These are phyloP conservation scores for Luffa acutangula DNA, from an alignment of 306 rosid genomes.

Conservation along the genomic window DNA sequence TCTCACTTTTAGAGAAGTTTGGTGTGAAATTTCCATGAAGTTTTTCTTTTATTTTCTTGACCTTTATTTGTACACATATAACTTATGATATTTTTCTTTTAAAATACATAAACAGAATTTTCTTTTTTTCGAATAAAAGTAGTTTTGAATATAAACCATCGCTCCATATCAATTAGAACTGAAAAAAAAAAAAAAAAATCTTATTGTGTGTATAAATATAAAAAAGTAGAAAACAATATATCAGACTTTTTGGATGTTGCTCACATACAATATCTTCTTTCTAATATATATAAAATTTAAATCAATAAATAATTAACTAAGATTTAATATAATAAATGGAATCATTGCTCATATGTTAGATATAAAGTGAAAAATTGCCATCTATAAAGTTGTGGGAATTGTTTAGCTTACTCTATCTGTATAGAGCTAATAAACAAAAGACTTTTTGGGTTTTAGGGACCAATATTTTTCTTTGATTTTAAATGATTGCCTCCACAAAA, in stretches of 20 bases:
- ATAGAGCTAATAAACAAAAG: background rate
- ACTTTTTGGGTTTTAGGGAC: slow-evolving; percentile 3
- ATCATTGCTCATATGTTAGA: background rate
- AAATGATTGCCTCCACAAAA: slow-evolving; percentile 4
- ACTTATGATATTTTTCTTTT: background rate
- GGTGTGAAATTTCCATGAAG: background rate
- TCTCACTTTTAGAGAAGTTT: background rate
- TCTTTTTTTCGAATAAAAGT: background rate
- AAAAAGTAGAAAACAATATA: too few relatives aligned
- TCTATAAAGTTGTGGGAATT: slow-evolving; percentile 2
- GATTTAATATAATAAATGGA: background rate
- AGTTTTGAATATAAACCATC: too few relatives aligned
- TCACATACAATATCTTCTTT: too few relatives aligned
- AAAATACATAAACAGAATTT: too few relatives aligned
- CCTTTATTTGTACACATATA: background rate
- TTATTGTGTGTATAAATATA: too few relatives aligned
- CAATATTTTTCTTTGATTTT: background rate
- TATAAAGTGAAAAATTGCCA: background rate
- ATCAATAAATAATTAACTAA: background rate
- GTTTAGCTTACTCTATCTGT: slow-evolving; percentile 1
- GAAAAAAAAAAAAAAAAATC: too few relatives aligned
- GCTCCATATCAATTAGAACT: too few relatives aligned
- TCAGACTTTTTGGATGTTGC: too few relatives aligned
- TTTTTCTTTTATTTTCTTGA: background rate
- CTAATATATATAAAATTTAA: too few relatives aligned